Evolutionary conservation across 2,329 filamentous ascomycete species (phyloP), one percentile per base, ranked within the genome.

Genomic region (Colletotrichum eremochloae): DNA sequence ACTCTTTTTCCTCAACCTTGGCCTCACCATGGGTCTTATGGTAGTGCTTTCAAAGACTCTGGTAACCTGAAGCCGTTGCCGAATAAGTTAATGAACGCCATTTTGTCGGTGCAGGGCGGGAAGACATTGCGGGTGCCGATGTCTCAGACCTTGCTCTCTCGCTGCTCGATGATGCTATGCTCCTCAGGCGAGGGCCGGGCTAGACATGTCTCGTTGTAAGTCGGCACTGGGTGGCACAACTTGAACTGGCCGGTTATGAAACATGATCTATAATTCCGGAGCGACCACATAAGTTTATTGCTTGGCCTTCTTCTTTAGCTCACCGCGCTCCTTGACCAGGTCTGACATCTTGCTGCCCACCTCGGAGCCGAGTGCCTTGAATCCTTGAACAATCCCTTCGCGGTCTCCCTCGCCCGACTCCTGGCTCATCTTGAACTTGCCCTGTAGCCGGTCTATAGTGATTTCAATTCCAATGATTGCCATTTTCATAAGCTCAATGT

Each of bases 371-470:
- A 84, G 50, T 0, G 57, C 72, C 46, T 81, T 79, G 73, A 93
- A 91, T 0, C 91, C 90, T 4, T 86, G 76, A 9, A 90, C 80
- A 0, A 92, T 86, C 1, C 91, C 90, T 31, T 86, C 79, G 0
- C 85, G 78, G 76, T 92, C 90, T 0, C 84, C 88, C 2, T 78
- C 76, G 0, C 77, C 68, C 83, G 86, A 83, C 76, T 92, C 90
- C 80, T 92, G 90, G 74, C 88, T 91, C 90, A 91, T 91, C 82
- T 92, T 92, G 75, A 88, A 90, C 81, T 91, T 91, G 15, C 90
- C 90, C 61, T 87, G 86, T 44, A 92, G 77, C 6, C 84, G 77
- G 0, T 85, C 83, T 68, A 92, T 85, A 53, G 81, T 79, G 53
- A 92, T 88, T 77, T 92, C 88, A 18, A 92, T 84, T 0, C 90